Evolutionary conservation across 2,329 filamentous ascomycete species (phyloP).

Genomic region (Corinectria fuckeliana): DNA sequence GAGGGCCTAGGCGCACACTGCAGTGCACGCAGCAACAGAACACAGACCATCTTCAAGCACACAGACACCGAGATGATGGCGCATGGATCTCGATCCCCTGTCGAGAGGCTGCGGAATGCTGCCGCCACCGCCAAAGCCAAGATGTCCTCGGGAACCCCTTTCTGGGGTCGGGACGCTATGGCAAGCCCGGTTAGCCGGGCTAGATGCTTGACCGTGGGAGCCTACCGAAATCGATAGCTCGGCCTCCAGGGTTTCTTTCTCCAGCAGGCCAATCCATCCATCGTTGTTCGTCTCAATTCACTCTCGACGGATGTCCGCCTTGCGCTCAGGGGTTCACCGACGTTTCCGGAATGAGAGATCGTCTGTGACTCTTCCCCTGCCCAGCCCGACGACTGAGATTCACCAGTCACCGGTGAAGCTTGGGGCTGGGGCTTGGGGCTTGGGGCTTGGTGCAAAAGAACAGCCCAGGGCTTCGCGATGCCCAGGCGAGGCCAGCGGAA

Average conservation of each 20-base stretch:
- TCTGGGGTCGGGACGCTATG: slow-evolving; percentile 32
- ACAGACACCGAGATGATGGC: slow-evolving; percentile 14
- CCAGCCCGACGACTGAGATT: neutral
- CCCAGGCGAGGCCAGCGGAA: neutral
- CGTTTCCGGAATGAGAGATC: slow-evolving; percentile 5
- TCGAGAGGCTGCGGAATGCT: slow-evolving; percentile 39
- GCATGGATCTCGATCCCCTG: slow-evolving; percentile 32
- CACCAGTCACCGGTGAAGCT: neutral
- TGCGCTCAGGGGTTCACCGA: slow-evolving; percentile 15
- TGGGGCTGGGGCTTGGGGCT: too few species aligned
- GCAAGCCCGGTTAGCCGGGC: slow-evolving; percentile 26
- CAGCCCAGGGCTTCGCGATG: neutral
- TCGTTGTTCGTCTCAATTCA: slow-evolving; percentile 6
- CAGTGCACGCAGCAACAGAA: neutral
- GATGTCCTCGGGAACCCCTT: slow-evolving; percentile 33
- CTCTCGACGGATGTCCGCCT: slow-evolving; percentile 10
- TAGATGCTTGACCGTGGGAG: slow-evolving; percentile 19
- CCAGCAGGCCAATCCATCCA: slow-evolving; percentile 4
- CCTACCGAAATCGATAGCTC: slow-evolving; percentile 32
- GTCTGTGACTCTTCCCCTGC: neutral
- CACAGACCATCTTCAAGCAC: slow-evolving; percentile 16
- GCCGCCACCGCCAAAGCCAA: slow-evolving; percentile 36
- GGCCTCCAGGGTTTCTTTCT: slow-evolving; percentile 23
- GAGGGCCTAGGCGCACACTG: neutral
- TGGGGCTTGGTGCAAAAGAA: neutral